Conservation (phyloP, 495 filamentous ascomycete genomes). For the Friedmanniomyces simplex region DNA sequence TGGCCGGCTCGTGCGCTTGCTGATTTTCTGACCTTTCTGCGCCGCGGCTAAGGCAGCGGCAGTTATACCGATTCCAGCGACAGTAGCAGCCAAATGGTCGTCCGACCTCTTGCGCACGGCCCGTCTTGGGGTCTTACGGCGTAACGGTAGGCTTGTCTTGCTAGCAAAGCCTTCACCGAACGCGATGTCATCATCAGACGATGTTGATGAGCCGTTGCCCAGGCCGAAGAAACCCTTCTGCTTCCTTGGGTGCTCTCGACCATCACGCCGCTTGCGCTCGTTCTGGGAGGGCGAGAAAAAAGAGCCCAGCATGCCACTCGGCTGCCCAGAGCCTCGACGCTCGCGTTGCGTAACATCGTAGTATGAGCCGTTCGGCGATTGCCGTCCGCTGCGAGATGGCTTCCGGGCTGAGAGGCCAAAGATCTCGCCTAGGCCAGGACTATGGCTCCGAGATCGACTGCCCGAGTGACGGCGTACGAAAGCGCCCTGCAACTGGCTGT, state of each 20-base stretch:
- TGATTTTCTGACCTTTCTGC: constrained; percentile 28
- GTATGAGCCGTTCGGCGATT: not conserved
- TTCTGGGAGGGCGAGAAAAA: constrained; percentile 44
- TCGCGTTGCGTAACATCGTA: not conserved
- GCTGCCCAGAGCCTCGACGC: not conserved
- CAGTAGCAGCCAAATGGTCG: constrained; percentile 43
- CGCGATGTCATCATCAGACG: constrained; percentile 45
- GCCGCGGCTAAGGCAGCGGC: constrained; percentile 45
- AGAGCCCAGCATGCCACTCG: constrained; percentile 25
- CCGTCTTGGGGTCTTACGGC: constrained; percentile 28
- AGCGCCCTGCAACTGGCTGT: constrained; percentile 1
- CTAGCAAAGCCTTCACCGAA: constrained; percentile 33
- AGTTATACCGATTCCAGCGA: constrained; percentile 47
- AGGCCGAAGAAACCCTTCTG: constrained; percentile 51
- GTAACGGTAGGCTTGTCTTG: constrained; percentile 12
- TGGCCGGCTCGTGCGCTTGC: constrained; percentile 23
- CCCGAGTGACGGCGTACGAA: constrained; percentile 7
- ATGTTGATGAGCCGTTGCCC: constrained; percentile 50
- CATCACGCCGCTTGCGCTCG: constrained; percentile 26
- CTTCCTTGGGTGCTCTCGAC: constrained; percentile 26
- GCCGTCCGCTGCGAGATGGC: not conserved
- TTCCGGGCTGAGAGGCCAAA: constrained; percentile 1
- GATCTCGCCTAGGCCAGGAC: constrained; percentile 2
- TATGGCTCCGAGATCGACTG: constrained; percentile 11
- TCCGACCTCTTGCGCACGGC: constrained; percentile 26